These are phyloP conservation scores for Rosa hybrid DNA, from an alignment of 331 rosid species.

Conservation along the genomic window DNA sequence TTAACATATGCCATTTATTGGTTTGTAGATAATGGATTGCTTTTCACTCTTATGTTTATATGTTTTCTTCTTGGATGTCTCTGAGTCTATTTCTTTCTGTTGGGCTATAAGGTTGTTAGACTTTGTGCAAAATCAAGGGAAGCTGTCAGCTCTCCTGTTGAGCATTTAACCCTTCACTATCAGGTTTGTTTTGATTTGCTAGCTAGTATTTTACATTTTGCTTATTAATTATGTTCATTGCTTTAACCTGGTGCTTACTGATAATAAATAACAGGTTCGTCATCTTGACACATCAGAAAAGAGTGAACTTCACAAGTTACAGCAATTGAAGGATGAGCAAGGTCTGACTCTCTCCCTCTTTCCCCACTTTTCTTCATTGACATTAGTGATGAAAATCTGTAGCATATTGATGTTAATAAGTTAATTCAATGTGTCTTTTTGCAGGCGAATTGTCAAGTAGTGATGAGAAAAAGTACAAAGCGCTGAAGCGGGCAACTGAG, in stretches of 20 bases:
- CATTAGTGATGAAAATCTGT: neutral
- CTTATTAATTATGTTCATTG: conserved; percentile 3
- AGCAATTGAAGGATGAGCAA: conserved; percentile 97
- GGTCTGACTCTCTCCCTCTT: conserved; percentile 38
- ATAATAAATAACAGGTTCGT: conserved; percentile 65
- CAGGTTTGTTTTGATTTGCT: conserved; percentile 57
- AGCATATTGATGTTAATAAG: neutral
- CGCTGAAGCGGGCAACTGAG: conserved; percentile 96
- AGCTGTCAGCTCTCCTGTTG: conserved; percentile 99
- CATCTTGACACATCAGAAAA: conserved; percentile 99
- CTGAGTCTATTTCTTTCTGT: neutral
- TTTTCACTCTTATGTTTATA: neutral
- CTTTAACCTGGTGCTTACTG: conserved; percentile 24
- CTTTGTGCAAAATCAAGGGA: conserved; percentile 97
- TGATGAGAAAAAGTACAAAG: conserved; percentile 97
- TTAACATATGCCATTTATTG: neutral
- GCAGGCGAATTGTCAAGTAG: conserved; percentile 96
- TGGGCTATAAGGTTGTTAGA: conserved; percentile 77
- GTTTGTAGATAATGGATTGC: neutral
- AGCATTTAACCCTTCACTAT: conserved; percentile 96
- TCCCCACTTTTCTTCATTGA: neutral
- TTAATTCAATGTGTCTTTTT: conserved; percentile 11
- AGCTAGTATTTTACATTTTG: neutral
- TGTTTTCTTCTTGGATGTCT: neutral
- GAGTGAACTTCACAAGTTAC: conserved; percentile 95